A percentile compares a stretch with the other conserved stretches of the same genome.
These are phyloP conservation scores for Crotalaria pallida DNA, from an alignment of 306 rosid species.

Conservation along the genomic window DNA sequence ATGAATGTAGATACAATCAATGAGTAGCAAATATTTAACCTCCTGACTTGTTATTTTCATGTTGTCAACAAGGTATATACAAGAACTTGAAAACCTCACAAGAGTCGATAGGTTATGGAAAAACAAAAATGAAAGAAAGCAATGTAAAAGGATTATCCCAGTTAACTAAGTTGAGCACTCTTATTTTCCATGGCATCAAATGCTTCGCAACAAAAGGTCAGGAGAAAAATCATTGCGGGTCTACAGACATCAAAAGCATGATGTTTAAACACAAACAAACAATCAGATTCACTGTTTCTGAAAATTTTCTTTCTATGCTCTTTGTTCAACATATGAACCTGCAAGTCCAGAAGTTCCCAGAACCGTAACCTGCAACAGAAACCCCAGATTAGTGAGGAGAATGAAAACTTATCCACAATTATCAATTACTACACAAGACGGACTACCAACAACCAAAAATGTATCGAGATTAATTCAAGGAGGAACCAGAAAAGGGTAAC, in stretches of 20 bases:
- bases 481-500: background rate
- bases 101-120: conserved; percentile 4
- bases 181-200: conserved; percentile 49
- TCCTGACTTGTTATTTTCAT: conserved; percentile 15
- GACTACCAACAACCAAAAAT: conserved; percentile 1
- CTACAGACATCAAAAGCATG: conserved; percentile 32
- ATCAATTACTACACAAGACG: background rate
- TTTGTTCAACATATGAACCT: conserved; percentile 89
- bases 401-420: conserved; percentile 2
- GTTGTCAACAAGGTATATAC: background rate
- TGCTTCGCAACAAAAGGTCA: conserved; percentile 24
- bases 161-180: conserved; percentile 34
- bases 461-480: background rate
- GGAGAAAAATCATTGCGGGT: conserved; percentile 25
- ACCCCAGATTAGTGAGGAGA: conserved; percentile 6
- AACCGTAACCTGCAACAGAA: conserved; percentile 64
- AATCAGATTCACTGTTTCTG: conserved; percentile 25
- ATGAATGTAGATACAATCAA: background rate
- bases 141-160: background rate
- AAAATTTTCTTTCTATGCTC: conserved; percentile 47
- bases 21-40: background rate
- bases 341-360: conserved; percentile 98
- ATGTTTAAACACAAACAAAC: conserved; percentile 24
- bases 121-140: conserved; percentile 6
- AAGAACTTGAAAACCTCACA: background rate